A percentile compares a stretch with the other conserved stretches of the same genome.
phyloP scores from a whole-genome alignment of 345 rosid species.

The Acer saccharum region DNA sequence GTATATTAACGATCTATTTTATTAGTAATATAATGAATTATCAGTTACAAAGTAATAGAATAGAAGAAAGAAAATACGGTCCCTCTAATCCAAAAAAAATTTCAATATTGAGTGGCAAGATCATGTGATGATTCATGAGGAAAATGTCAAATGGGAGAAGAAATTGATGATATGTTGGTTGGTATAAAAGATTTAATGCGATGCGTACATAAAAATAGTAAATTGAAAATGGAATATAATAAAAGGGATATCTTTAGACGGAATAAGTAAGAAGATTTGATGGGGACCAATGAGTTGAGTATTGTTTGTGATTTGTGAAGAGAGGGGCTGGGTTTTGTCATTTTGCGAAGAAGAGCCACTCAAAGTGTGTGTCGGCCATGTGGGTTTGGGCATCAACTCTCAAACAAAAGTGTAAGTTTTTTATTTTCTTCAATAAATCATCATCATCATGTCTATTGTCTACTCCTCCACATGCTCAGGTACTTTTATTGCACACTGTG shows the following conservation, averaged over 20 bases:
- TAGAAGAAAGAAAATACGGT: too few relatives aligned
- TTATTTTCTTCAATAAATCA: constrained; percentile 21
- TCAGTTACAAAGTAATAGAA: too few relatives aligned
- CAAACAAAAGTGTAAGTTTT: not conserved
- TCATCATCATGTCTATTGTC: constrained; percentile 3
- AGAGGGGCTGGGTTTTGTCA: not conserved
- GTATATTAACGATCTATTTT: too few relatives aligned
- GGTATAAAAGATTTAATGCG: not conserved
- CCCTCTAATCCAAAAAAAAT: too few relatives aligned
- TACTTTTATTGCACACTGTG: not conserved
- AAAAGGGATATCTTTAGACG: constrained; percentile 38
- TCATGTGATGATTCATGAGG: too few relatives aligned
- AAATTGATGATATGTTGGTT: not conserved
- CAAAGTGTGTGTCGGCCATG: constrained; percentile 52
- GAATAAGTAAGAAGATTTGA: constrained; percentile 39
- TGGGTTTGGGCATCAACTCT: constrained; percentile 21
- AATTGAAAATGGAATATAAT: constrained; percentile 16
- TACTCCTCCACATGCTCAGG: constrained; percentile 10
- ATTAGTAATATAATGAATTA: too few relatives aligned
- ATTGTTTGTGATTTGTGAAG: not conserved
- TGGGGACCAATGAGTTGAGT: constrained; percentile 36
- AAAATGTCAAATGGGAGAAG: too few relatives aligned
- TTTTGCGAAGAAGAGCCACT: constrained; percentile 17
- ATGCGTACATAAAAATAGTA: constrained; percentile 2
- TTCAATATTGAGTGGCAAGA: too few relatives aligned